Evolutionary conservation across 352 stramenopile species (phyloP).

Genomic region (Pythium folliculosum): DNA sequence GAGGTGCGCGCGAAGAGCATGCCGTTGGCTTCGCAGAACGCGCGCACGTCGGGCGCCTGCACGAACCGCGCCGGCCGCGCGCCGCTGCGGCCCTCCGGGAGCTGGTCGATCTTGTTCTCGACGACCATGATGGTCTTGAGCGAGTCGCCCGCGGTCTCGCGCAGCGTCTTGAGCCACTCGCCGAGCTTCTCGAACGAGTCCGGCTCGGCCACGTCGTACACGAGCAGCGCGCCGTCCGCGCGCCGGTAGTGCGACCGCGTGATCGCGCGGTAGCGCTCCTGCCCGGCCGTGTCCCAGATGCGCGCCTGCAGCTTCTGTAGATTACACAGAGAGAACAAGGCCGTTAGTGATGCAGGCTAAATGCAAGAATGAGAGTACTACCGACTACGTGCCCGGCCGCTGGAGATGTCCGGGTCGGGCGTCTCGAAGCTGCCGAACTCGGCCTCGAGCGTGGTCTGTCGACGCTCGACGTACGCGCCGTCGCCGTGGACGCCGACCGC

Average conservation of each 20-base stretch:
- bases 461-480: slow-evolving; percentile 60
- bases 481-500: slow-evolving; percentile 65
- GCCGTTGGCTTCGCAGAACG: slow-evolving; percentile 57
- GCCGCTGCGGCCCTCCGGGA: slow-evolving; percentile 16
- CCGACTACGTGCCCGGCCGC: slow-evolving; percentile 33
- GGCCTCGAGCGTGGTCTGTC: slow-evolving; percentile 64
- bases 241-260: slow-evolving; percentile 85
- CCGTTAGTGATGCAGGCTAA: too few relatives aligned
- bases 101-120: slow-evolving; percentile 91
- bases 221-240: slow-evolving; percentile 84
- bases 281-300: slow-evolving; percentile 90
- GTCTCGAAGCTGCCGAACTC: slow-evolving; percentile 79
- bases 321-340: neutral
- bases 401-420: slow-evolving; percentile 50
- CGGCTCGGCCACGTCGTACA: slow-evolving; percentile 90
- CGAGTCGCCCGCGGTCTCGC: slow-evolving; percentile 81
- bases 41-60: slow-evolving; percentile 40
- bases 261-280: slow-evolving; percentile 90
- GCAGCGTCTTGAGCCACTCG: slow-evolving; percentile 89
- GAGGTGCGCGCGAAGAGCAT: slow-evolving; percentile 67
- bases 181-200: slow-evolving; percentile 86
- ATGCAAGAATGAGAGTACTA: neutral
- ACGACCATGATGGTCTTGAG: slow-evolving; percentile 87
- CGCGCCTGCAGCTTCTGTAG: slow-evolving; percentile 65
- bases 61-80: slow-evolving; percentile 42